Conservation (phyloP, 345 rosid species). For the Raphanus sativus region DNA sequence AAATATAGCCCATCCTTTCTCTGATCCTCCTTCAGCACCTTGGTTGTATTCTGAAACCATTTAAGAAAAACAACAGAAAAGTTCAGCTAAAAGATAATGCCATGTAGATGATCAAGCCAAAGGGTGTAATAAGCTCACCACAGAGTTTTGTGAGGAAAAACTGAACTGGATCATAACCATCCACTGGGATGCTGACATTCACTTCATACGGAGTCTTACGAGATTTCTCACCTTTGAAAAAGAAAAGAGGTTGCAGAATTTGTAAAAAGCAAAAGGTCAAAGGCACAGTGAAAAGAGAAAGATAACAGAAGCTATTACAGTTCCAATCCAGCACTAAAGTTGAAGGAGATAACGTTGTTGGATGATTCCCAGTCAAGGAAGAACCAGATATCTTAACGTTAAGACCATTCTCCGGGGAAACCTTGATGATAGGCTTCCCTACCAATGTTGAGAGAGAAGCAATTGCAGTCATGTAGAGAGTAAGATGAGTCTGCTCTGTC, state of each 20-base stretch:
- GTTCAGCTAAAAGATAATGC: background rate
- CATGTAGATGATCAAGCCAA: background rate
- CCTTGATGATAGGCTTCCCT: conserved; percentile 64
- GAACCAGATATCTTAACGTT: conserved; percentile 65
- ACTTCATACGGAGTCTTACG: conserved; percentile 66
- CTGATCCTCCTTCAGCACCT: conserved; percentile 54
- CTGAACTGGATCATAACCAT: conserved; percentile 77
- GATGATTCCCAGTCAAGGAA: conserved; percentile 60
- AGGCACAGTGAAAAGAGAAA: conserved; percentile 1
- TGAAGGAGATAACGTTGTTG: conserved; percentile 87
- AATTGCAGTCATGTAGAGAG: conserved; percentile 88
- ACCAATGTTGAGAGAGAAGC: conserved; percentile 71
- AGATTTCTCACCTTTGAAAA: conserved; percentile 59
- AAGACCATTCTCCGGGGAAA: conserved; percentile 75
- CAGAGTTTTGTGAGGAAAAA: conserved; percentile 84
- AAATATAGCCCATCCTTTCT: conserved; percentile 87
- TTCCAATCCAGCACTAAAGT: conserved; percentile 75
- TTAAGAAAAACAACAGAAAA: no score
- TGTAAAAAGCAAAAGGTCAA: conserved; percentile 9
- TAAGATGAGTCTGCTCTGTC: conserved; percentile 73
- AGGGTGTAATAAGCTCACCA: conserved; percentile 51
- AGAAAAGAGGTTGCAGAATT: conserved; percentile 26
- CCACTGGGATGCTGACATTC: conserved; percentile 68
- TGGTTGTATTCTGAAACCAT: conserved; percentile 52
- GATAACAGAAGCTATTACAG: conserved; percentile 47